These are phyloP conservation scores for Inosperma sp. DNA, from an alignment of 768 basidiomycete species.

Conservation along the genomic window DNA sequence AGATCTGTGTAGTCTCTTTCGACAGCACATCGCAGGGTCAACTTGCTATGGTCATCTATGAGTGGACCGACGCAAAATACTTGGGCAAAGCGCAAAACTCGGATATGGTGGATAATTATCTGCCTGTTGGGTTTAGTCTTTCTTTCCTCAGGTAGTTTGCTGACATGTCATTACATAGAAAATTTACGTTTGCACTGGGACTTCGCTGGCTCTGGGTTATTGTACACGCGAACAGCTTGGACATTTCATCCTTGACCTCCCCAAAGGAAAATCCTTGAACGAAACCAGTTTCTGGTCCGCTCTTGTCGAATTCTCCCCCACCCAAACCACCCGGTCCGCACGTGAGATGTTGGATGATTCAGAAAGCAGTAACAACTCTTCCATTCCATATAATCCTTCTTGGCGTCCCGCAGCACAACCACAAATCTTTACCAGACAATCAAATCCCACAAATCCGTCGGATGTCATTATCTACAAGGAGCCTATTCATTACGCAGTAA, in stretches of 20 bases:
- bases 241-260: conserved; percentile 82
- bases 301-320: conserved; percentile 56
- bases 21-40: conserved; percentile 75
- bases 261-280: conserved; percentile 53
- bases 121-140: conserved; percentile 54
- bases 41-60: conserved; percentile 91
- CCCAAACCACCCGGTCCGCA: conserved; percentile 21
- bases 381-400: conserved; percentile 44
- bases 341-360: conserved; percentile 56
- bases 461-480: conserved; percentile 53
- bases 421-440: conserved; percentile 24
- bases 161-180: conserved; percentile 53
- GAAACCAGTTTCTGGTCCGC: conserved; percentile 88
- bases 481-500: conserved; percentile 79
- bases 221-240: conserved; percentile 72
- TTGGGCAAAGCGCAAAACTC: conserved; percentile 58
- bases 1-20: conserved; percentile 59
- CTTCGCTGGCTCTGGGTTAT: conserved; percentile 63
- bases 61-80: conserved; percentile 85
- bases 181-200: conserved; percentile 90
- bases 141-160: conserved; percentile 2
- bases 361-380: conserved; percentile 45
- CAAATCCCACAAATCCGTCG: conserved; percentile 42
- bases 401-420: conserved; percentile 35
- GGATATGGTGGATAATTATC: conserved; percentile 45